Evolutionary conservation across 2,329 filamentous ascomycete genomes (phyloP).

Genomic region (Tolypocladium amazonense): DNA sequence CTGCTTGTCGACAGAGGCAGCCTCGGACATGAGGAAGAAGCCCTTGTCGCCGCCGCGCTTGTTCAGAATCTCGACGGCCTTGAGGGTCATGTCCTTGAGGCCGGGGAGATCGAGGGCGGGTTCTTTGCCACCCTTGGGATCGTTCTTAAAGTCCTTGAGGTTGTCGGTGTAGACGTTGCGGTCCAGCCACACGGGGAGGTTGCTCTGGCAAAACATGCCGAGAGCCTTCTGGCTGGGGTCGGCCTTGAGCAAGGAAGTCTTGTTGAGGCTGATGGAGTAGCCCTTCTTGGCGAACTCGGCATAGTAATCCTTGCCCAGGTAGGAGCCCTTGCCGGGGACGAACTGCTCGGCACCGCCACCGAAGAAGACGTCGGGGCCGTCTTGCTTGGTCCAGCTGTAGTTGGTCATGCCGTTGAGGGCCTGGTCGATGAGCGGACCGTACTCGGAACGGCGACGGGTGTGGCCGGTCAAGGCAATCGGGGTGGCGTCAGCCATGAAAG

Average conservation of each 20-base stretch:
- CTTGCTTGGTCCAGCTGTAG: constrained; percentile 69
- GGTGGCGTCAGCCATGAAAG: constrained; percentile 71
- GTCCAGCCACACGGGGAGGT: constrained; percentile 79
- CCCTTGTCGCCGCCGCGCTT: constrained; percentile 56
- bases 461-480: constrained; percentile 66
- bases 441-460: constrained; percentile 57
- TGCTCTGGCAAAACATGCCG: constrained; percentile 65
- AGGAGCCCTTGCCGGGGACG: constrained; percentile 52
- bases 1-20: constrained; percentile 79
- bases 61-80: constrained; percentile 72
- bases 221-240: constrained; percentile 54
- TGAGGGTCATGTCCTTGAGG: constrained; percentile 82
- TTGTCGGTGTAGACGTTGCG: constrained; percentile 71
- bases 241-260: constrained; percentile 53
- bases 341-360: constrained; percentile 79
- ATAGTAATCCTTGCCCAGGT: constrained; percentile 68
- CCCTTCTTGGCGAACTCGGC: constrained; percentile 61
- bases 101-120: constrained; percentile 68
- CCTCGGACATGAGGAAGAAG: constrained; percentile 83
- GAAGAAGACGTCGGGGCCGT: constrained; percentile 71
- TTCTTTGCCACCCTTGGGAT: constrained; percentile 53
- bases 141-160: constrained; percentile 53
- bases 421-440: constrained; percentile 64
- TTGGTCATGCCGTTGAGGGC: constrained; percentile 67
- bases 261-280: constrained; percentile 64